Base-by-base conservation (phyloP, 805 yeast genomes). In the Ogataea saltuana region DNA sequence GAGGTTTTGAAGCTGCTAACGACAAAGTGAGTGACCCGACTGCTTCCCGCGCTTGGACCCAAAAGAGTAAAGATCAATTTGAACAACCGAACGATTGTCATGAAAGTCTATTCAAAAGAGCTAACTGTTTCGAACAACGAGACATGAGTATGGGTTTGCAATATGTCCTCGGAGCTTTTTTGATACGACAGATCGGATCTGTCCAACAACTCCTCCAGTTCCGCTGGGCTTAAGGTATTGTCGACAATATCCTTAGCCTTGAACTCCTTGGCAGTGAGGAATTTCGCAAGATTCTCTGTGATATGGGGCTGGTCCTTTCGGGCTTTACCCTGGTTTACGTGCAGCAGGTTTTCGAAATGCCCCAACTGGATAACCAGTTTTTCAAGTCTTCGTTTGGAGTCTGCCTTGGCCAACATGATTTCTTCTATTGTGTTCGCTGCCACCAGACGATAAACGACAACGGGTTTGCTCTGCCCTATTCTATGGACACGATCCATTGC, bases 401-500 rank as follows among this genome's bases (percentile, higher is more conserved):
- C 85, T 2, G 96, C 95, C 49, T 81, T 80, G 21, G 85, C 79
- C 23, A 93, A 72, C 34, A 93, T 69, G 12, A 87, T 73, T 57
- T 89, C 93, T 64, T 91, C 99, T 21, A 90, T 77, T 1, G 97
- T 87, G 52, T 85, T 80, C 28, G 78, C 76, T 8, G 87, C 75
- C 13, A 89, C 82, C 18, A 93, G 72, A 48, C 98, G 74, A 59
- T 83, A 88, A 1, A 91, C 77, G 17, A 87, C 71, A 4, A 90
- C 96, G 1, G 97, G 97, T 42, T 76, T 80, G 1, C 69, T 73
- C 61, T 91, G 99, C 0, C 98, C 98, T 42, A 93, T 88, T 58
- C 99, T 72, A 60, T 91, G 98, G 10, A 86, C 95, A 42, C 99
- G 73, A 56, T 90, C 98, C 80, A 91, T 91, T 0, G 98, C 98